Percentiles rank a stretch among this genome's conserved stretches.
Conservation (phyloP, 306 rosid genomes). For the Fragaria vesca region DNA sequence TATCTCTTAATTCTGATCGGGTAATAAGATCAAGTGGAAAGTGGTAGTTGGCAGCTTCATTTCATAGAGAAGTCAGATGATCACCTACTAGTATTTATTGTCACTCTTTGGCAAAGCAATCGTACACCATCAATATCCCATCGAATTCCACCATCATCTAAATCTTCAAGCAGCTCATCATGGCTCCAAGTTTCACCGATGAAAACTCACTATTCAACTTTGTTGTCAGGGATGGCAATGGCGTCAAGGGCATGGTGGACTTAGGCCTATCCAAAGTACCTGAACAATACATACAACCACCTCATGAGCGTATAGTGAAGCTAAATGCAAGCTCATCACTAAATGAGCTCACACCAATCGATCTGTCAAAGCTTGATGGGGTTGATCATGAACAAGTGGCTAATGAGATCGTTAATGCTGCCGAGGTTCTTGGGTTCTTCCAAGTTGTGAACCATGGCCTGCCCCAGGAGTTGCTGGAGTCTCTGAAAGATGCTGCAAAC, state of each 20-base stretch:
- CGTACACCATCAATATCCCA: neutral
- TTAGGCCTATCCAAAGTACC: slow-evolving; percentile 51
- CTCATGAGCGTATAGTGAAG: slow-evolving; percentile 42
- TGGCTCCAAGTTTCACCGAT: slow-evolving; percentile 35
- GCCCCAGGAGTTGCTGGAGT: slow-evolving; percentile 43
- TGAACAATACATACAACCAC: slow-evolving; percentile 53
- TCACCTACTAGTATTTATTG: neutral
- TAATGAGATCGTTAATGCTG: slow-evolving; percentile 39
- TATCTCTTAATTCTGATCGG: too few species aligned
- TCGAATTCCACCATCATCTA: neutral
- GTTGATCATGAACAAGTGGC: slow-evolving; percentile 42
- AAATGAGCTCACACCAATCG: slow-evolving; percentile 36
- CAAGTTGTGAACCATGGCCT: slow-evolving; percentile 66
- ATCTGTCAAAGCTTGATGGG: slow-evolving; percentile 51
- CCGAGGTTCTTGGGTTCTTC: slow-evolving; percentile 60
- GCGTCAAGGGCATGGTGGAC: slow-evolving; percentile 61
- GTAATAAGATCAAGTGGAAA: neutral
- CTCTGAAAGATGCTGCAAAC: slow-evolving; percentile 46
- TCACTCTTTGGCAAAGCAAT: neutral
- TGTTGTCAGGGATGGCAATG: slow-evolving; percentile 57
- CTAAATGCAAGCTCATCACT: slow-evolving; percentile 9
- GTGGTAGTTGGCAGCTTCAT: neutral
- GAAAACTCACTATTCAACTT: slow-evolving; percentile 47
- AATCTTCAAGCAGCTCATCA: neutral
- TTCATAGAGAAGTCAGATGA: neutral